A percentile compares a stretch with the other conserved stretches of the same genome.
These are phyloP conservation scores for Stropharia rugosoannulata DNA, from an alignment of 768 basidiomycete species.

Conservation along the genomic window DNA sequence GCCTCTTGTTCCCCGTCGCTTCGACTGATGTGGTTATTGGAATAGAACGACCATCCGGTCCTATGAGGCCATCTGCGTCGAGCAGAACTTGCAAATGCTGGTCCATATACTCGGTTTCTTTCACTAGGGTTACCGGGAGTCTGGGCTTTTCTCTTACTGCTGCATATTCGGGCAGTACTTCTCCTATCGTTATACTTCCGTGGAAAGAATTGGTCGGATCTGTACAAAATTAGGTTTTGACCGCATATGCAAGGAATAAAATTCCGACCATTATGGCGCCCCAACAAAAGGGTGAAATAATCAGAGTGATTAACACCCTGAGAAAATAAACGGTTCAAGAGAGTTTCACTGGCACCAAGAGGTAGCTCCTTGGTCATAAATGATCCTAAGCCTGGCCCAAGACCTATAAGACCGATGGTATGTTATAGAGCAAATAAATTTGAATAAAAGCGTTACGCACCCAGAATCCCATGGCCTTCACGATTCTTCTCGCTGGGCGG, in stretches of 20 bases:
- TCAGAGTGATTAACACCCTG: slow-evolving; percentile 59
- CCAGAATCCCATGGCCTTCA: slow-evolving; percentile 30
- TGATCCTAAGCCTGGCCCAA: slow-evolving; percentile 64
- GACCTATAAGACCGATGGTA: slow-evolving; percentile 35
- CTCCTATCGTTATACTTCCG: slow-evolving; percentile 65
- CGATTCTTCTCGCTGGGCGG: slow-evolving; percentile 26
- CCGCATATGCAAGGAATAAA: background rate
- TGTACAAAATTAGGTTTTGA: slow-evolving; percentile 2
- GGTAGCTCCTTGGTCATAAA: slow-evolving; percentile 36
- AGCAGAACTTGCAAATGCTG: slow-evolving; percentile 70
- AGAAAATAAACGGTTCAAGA: slow-evolving; percentile 65
- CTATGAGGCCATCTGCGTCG: slow-evolving; percentile 61
- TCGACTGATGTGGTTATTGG: slow-evolving; percentile 44
- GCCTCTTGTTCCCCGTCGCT: slow-evolving; percentile 37
- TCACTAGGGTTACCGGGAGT: slow-evolving; percentile 44
- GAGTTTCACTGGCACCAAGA: slow-evolving; percentile 43
- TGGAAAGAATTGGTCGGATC: slow-evolving; percentile 51
- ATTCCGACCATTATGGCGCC: slow-evolving; percentile 43
- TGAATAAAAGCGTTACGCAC: slow-evolving; percentile 6
- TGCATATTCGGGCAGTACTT: slow-evolving; percentile 48
- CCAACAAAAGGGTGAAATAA: slow-evolving; percentile 62
- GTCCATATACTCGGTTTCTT: slow-evolving; percentile 28
- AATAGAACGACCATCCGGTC: slow-evolving; percentile 55
- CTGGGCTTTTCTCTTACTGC: slow-evolving; percentile 49
- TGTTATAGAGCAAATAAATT: background rate